phyloP scores from a whole-genome alignment of 371 early-diverging fungal species.

The Mortierella sp. region DNA sequence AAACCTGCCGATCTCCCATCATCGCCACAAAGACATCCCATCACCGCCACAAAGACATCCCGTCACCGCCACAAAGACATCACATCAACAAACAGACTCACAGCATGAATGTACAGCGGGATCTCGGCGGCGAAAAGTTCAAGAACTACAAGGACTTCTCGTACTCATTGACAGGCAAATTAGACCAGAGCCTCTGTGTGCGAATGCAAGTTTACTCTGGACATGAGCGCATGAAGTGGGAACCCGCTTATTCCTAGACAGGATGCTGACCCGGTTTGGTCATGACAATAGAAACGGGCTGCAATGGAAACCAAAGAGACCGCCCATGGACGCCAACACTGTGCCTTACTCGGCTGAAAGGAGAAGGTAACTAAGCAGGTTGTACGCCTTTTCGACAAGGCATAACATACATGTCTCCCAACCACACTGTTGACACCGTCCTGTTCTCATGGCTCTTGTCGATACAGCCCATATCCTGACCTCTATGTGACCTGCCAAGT shows the following conservation, averaged over 20 bases:
- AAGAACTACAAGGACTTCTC: slow-evolving; percentile 72
- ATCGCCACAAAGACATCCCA: background rate
- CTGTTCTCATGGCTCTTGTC: background rate
- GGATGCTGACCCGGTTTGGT: too few relatives aligned
- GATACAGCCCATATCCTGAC: slow-evolving; percentile 64
- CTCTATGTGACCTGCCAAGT: slow-evolving; percentile 80
- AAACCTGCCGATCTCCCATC: too few relatives aligned
- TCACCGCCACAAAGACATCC: background rate
- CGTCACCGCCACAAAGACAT: background rate
- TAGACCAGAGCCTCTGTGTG: slow-evolving; percentile 69
- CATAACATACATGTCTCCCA: background rate
- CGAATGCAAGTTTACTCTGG: slow-evolving; percentile 66
- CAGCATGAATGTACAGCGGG: slow-evolving; percentile 41
- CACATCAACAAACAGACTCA: slow-evolving; percentile 23
- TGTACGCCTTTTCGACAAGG: too few relatives aligned
- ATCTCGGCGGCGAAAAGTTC: slow-evolving; percentile 41
- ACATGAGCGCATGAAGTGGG: background rate
- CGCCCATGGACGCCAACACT: slow-evolving; percentile 26
- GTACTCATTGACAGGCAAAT: slow-evolving; percentile 74
- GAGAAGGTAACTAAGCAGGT: slow-evolving; percentile 20
- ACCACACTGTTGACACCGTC: background rate
- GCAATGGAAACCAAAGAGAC: slow-evolving; percentile 51
- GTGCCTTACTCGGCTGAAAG: slow-evolving; percentile 58
- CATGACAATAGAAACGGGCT: slow-evolving; percentile 18
- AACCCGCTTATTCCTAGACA: too few relatives aligned